These are phyloP conservation scores for Protomyces pachydermus DNA, from an alignment of 1,139 yeast species.

Conservation along the genomic window DNA sequence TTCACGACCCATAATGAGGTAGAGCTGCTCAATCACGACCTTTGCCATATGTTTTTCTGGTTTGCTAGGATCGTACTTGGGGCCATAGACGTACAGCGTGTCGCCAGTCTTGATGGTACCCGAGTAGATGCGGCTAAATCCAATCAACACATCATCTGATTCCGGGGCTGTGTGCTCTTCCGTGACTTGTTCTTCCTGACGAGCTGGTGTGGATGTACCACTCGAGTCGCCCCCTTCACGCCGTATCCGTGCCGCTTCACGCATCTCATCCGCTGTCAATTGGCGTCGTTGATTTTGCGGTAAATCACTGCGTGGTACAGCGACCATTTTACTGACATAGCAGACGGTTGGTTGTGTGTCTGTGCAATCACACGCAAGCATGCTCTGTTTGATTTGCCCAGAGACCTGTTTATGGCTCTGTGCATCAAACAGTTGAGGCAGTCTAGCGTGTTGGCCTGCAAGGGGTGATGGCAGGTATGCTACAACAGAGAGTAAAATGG, in stretches of 20 bases:
- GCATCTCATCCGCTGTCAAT: conserved; percentile 50
- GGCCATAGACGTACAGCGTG: conserved; percentile 69
- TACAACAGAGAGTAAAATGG: conserved; percentile 76
- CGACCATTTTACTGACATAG: conserved; percentile 82
- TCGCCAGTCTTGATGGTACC: conserved; percentile 78
- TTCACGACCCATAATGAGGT: conserved; percentile 88
- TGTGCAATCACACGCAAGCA: conserved; percentile 58
- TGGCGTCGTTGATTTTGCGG: conserved; percentile 50
- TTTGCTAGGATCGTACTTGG: conserved; percentile 70
- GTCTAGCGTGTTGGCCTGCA: conserved; percentile 65
- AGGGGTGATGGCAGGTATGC: conserved; percentile 81
- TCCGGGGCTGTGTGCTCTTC: conserved; percentile 39
- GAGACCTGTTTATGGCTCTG: conserved; percentile 53
- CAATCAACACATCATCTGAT: conserved; percentile 62
- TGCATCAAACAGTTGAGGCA: conserved; percentile 59
- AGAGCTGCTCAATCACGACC: conserved; percentile 60
- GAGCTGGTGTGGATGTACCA: conserved; percentile 23
- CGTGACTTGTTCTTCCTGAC: conserved; percentile 27
- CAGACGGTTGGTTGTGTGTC: conserved; percentile 59
- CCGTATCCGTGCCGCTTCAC: conserved; percentile 48
- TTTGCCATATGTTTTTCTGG: conserved; percentile 57
- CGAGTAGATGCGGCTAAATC: conserved; percentile 82
- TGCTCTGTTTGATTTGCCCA: conserved; percentile 49
- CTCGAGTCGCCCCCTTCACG: conserved; percentile 44
- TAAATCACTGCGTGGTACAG: conserved; percentile 73